phyloP scores from a whole-genome alignment of 1,284 basidiomycete species.

The Coriolopsis trogii region DNA sequence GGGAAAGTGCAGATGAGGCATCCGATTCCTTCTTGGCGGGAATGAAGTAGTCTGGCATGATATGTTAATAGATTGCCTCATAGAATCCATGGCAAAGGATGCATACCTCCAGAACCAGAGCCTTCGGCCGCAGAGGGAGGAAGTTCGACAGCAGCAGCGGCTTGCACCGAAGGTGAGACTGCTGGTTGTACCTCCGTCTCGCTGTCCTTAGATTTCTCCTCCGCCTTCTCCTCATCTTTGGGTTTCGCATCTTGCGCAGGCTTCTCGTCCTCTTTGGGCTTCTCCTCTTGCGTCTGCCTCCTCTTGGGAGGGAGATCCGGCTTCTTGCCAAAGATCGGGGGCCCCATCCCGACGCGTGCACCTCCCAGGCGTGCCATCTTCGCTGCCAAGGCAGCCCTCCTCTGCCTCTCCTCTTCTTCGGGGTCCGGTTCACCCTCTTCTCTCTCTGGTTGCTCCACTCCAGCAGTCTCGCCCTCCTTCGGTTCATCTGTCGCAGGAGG shows the following conservation, averaged over 20 bases:
- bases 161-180: conserved; percentile 6
- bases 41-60: conserved; percentile 28
- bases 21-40: conserved; percentile 20
- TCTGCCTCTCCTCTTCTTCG: conserved; percentile 79
- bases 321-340: conserved; percentile 65
- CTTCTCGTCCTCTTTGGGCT: conserved; percentile 18
- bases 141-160: conserved; percentile 4
- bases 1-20: conserved; percentile 36
- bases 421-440: conserved; percentile 51
- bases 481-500: conserved; percentile 43
- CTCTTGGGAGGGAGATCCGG: conserved; percentile 48
- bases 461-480: conserved; percentile 21
- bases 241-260: conserved; percentile 6
- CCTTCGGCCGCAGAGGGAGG: conserved; percentile 5
- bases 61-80: too few species aligned
- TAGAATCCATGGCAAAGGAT: too few species aligned
- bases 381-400: conserved; percentile 81
- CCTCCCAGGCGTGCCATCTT: conserved; percentile 90
- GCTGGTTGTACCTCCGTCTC: conserved; percentile 8
- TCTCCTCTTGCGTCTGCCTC: conserved; percentile 31
- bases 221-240: conserved; percentile 17
- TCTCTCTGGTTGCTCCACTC: conserved; percentile 35
- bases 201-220: not conserved
- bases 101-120: conserved; percentile 7
- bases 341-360: conserved; percentile 80